phyloP scores from a whole-genome alignment of 768 basidiomycete species.

The Lentinula raphanica region DNA sequence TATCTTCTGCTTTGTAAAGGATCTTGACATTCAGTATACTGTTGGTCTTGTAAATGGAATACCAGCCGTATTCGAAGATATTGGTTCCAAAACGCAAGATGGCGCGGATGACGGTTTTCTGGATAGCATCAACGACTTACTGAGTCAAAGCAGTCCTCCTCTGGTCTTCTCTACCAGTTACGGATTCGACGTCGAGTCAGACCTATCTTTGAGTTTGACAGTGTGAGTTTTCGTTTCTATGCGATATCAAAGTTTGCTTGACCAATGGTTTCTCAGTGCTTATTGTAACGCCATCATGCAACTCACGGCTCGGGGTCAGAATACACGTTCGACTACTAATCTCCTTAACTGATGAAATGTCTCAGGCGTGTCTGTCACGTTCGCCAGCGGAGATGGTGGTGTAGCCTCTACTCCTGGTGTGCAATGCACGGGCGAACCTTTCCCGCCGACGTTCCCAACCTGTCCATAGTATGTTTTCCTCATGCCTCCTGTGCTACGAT shows the following conservation, averaged over 20 bases:
- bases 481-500: background rate
- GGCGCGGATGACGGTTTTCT: conserved; percentile 29
- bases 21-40: conserved; percentile 25
- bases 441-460: conserved; percentile 35
- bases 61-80: conserved; percentile 26
- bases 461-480: conserved; percentile 27
- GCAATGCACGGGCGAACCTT: conserved; percentile 40
- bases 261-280: background rate
- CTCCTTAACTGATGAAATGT: background rate
- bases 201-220: background rate
- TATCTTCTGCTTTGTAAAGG: background rate
- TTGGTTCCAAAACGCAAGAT: conserved; percentile 20
- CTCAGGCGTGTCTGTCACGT: conserved; percentile 27
- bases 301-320: conserved; percentile 31
- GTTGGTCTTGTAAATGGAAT: conserved; percentile 29
- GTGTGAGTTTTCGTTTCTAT: background rate
- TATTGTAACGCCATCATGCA: conserved; percentile 19
- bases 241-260: conserved; percentile 20
- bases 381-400: conserved; percentile 32
- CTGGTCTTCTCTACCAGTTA: conserved; percentile 5
- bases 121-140: conserved; percentile 26
- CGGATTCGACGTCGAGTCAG: conserved; percentile 2
- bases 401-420: conserved; percentile 33
- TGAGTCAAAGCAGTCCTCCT: conserved; percentile 24
- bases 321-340: background rate